Evolutionary conservation across 441 rosid genomes (phyloP).

Genomic region (Biscutella auriculata): DNA sequence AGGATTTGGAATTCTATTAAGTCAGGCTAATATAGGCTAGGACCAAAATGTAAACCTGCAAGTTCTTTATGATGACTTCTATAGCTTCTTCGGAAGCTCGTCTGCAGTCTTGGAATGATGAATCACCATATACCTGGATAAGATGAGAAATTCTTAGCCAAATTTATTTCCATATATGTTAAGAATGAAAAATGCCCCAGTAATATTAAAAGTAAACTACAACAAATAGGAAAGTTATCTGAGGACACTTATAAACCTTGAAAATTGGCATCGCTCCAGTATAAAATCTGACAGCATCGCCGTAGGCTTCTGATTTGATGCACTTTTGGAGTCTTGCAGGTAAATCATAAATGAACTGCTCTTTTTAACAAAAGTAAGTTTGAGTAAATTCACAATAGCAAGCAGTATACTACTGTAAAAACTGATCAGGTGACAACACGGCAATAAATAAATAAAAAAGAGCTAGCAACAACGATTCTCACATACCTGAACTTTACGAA

Average conservation of each 20-base stretch:
- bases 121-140: conserved; percentile 79
- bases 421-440: neutral
- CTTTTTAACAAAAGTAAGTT: conserved; percentile 43
- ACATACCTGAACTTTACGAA: conserved; percentile 92
- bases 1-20: neutral
- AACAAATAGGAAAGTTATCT: conserved; percentile 7
- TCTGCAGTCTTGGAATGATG: conserved; percentile 90
- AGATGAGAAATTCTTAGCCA: neutral
- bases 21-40: neutral
- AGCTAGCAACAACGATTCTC: conserved; percentile 6
- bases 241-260: conserved; percentile 38
- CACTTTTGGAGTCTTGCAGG: conserved; percentile 92
- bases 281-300: conserved; percentile 91
- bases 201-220: neutral
- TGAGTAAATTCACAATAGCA: conserved; percentile 20
- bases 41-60: conserved; percentile 47
- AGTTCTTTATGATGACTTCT: conserved; percentile 49
- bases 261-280: conserved; percentile 96
- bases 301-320: conserved; percentile 79
- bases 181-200: neutral
- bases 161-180: neutral
- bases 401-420: neutral
- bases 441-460: neutral
- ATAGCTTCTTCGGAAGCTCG: conserved; percentile 93
- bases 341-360: conserved; percentile 96